Percentiles rank a stretch among this genome's conserved stretches.
Conservation (phyloP, 257 asterid species). For the Scutellaria baicalensis region DNA sequence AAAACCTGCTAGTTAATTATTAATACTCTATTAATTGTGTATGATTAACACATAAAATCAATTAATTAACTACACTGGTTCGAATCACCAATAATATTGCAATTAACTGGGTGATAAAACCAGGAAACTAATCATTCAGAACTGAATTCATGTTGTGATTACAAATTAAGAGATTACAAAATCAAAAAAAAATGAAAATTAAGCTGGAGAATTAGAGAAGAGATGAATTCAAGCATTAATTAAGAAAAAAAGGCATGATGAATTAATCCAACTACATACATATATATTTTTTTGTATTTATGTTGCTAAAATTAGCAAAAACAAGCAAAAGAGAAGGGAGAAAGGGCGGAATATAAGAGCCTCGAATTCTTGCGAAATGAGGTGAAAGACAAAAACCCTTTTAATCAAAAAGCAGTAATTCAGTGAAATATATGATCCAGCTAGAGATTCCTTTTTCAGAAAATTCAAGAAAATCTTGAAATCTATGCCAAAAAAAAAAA, state of each 20-base stretch:
- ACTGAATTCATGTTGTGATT: no score
- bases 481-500: neutral
- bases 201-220: neutral
- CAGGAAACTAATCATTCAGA: no score
- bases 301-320: slow-evolving; percentile 41
- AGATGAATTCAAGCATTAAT: slow-evolving; percentile 5
- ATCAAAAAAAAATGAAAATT: neutral
- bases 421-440: slow-evolving; percentile 25
- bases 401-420: slow-evolving; percentile 17
- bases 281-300: neutral
- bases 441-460: slow-evolving; percentile 23
- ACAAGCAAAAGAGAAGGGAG: slow-evolving; percentile 32
- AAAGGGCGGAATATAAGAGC: slow-evolving; percentile 39
- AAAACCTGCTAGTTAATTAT: no score
- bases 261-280: neutral
- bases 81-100: no score
- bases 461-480: slow-evolving; percentile 18
- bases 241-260: slow-evolving; percentile 1
- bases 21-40: no score
- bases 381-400: slow-evolving; percentile 25
- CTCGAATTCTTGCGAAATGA: slow-evolving; percentile 40
- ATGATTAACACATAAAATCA: slow-evolving; percentile 34
- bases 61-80: slow-evolving; percentile 11
- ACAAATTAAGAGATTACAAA: no score
- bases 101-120: no score